Evolutionary conservation across 2,329 filamentous ascomycete species (phyloP), one percentile per base, ranked within the genome.

Genomic region (Xylaria sp.): DNA sequence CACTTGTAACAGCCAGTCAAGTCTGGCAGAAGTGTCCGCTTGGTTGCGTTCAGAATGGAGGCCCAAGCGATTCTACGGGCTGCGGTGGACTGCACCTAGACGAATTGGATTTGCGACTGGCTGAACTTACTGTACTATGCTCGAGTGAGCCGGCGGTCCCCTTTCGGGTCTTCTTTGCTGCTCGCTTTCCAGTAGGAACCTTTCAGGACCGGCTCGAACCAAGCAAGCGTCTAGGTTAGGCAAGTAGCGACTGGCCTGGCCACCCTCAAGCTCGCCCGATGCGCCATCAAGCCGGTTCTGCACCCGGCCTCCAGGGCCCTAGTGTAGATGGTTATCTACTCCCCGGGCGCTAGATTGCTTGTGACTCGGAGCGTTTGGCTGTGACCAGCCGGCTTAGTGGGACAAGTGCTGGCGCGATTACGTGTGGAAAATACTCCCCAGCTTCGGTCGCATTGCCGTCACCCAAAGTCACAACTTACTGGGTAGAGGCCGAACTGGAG

Each of bases 281-380:
- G 69, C 71, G 69, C 73, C 71, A 53, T 68, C 63, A 65, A 67
- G 51, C 66, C 62, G 51, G 51, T 17, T 44, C 25, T 42, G 53
- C 39, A 31, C 58, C 63, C 10, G 47, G 31, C 55, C 47, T 38
- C 42, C 42, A 60, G 61, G 50, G 54, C 29, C 54, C 58, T 58
- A 45, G 33, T 36, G 22, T 58, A 54, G 38, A 65, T 62, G 55
- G 65, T 55, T 42, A 27, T 42, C 49, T 53, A 44, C 53, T 56
- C 68, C 61, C 63, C 56, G 38, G 57, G 22, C 61, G 58, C 57
- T 47, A 68, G 55, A 45, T 51, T 58, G 20, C 45, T 61, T 63
- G 66, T 56, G 60, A 63, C 45, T 61, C 38, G 54, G 62, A 65
- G 53, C 47, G 61, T 63, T 55, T 60, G 64, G 33, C 42, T 49